A percentile compares a stretch with the other conserved stretches of the same genome.
These are phyloP conservation scores for Cryptococcus wingfieldii DNA, from an alignment of 1,284 basidiomycete genomes.

Conservation along the genomic window DNA sequence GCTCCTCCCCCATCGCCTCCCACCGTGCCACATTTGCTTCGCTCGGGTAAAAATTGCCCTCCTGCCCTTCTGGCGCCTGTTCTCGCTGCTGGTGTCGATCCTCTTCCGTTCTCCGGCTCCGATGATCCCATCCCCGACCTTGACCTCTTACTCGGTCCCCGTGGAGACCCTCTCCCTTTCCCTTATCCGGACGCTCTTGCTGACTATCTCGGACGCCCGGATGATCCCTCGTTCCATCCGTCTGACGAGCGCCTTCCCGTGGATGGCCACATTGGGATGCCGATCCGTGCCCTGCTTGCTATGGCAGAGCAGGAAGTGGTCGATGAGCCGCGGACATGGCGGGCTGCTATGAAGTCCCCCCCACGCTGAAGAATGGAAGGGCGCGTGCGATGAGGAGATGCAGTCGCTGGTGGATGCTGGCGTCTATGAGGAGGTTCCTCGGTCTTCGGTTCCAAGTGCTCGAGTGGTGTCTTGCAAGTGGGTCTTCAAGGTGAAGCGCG, in stretches of 20 bases:
- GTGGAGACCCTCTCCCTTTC: too few relatives aligned
- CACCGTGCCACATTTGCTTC: too few relatives aligned
- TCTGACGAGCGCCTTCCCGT: not conserved
- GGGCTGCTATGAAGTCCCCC: not conserved
- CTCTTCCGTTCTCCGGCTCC: too few relatives aligned
- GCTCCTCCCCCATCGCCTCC: too few relatives aligned
- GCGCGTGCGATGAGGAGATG: constrained; percentile 13
- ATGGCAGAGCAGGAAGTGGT: not conserved
- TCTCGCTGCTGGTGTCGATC: too few relatives aligned
- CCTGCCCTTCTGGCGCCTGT: too few relatives aligned
- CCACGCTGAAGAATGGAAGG: constrained; percentile 9
- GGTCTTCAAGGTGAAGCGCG: constrained; percentile 21
- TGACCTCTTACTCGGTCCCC: too few relatives aligned
- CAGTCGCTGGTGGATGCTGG: constrained; percentile 4
- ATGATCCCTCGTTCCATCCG: not conserved
- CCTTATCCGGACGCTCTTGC: not conserved
- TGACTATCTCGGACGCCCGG: not conserved
- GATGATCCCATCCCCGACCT: too few relatives aligned
- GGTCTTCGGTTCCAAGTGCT: not conserved
- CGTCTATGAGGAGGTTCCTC: constrained; percentile 8
- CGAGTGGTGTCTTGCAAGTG: constrained; percentile 10
- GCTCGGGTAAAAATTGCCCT: too few relatives aligned
- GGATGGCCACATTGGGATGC: not conserved
- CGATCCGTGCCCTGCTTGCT: not conserved
- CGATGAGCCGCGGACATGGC: not conserved